Evolutionary conservation across 495 filamentous ascomycete genomes (phyloP).

Genomic region (Neurospora sp.): DNA sequence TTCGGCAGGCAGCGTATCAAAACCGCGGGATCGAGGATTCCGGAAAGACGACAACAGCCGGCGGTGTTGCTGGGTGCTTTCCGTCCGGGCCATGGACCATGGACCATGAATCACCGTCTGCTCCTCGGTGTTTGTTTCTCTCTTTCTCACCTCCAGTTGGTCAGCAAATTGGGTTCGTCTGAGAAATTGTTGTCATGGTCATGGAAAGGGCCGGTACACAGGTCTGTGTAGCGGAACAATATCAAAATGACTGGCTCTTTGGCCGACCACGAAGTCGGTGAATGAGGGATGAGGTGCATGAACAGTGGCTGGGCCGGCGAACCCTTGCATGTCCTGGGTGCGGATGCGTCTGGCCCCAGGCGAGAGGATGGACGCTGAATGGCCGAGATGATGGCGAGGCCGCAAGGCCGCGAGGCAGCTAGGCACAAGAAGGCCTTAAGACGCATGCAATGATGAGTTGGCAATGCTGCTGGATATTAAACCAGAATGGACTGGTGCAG

Average conservation of each 20-base stretch:
- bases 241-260: slow-evolving; percentile 38
- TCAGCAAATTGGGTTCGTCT: background rate
- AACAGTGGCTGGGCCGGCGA: slow-evolving; percentile 39
- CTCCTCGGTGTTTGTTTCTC: background rate
- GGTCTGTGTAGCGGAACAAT: slow-evolving; percentile 3
- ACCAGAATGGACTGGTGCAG: slow-evolving; percentile 21
- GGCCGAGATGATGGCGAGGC: slow-evolving; percentile 24
- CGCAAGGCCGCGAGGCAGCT: slow-evolving; percentile 26
- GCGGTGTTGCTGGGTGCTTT: background rate
- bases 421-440: slow-evolving; percentile 46
- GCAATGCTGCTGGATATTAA: slow-evolving; percentile 65
- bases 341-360: slow-evolving; percentile 30
- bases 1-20: slow-evolving; percentile 22
- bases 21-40: slow-evolving; percentile 14
- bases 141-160: background rate
- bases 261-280: slow-evolving; percentile 50
- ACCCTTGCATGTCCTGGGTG: slow-evolving; percentile 27
- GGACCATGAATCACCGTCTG: background rate
- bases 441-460: slow-evolving; percentile 85
- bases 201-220: background rate
- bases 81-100: background rate
- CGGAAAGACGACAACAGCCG: slow-evolving; percentile 9
- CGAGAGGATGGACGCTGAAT: slow-evolving; percentile 22
- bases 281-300: slow-evolving; percentile 47
- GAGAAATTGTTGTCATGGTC: background rate